phyloP scores from a whole-genome alignment of 2,329 filamentous ascomycete species.

The Hymenoscyphus albidus region DNA sequence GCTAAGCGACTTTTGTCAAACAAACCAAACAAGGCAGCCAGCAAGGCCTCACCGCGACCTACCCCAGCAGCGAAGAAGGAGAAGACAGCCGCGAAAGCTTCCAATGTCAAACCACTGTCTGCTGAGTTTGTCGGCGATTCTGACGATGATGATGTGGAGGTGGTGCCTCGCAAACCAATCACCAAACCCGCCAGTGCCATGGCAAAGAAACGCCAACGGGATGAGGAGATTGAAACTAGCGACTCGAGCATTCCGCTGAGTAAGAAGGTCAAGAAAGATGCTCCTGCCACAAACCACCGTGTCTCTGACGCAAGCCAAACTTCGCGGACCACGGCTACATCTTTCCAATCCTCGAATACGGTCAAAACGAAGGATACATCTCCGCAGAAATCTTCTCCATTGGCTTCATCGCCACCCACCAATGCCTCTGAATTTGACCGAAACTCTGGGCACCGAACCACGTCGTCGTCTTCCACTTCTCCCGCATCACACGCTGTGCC shows the following conservation, averaged over 20 bases:
- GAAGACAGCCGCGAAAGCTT: conserved; percentile 19
- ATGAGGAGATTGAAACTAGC: conserved; percentile 35
- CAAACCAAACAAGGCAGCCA: conserved; percentile 22
- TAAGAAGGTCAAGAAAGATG: conserved; percentile 35
- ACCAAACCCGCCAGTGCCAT: conserved; percentile 34
- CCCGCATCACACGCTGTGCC: conserved; percentile 18
- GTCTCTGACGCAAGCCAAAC: conserved; percentile 47
- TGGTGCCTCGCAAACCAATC: conserved; percentile 35
- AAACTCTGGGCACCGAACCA: conserved; percentile 30
- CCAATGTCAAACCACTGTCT: conserved; percentile 29
- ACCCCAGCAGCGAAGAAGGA: conserved; percentile 23
- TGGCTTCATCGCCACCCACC: conserved; percentile 62
- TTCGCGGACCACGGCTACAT: conserved; percentile 41
- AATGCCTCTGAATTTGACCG: conserved; percentile 60
- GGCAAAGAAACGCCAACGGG: conserved; percentile 49
- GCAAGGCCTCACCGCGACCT: conserved; percentile 26
- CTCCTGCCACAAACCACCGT: conserved; percentile 4
- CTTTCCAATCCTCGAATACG: conserved; percentile 38
- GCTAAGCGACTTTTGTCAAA: conserved; percentile 51
- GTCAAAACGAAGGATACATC: conserved; percentile 48
- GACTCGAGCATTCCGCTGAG: conserved; percentile 31
- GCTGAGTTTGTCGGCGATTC: conserved; percentile 34
- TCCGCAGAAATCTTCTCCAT: conserved; percentile 59
- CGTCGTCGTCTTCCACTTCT: conserved; percentile 31
- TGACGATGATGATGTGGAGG: conserved; percentile 28